phyloP scores from a whole-genome alignment of 257 asterid species.

The Marsdenia floribunda region DNA sequence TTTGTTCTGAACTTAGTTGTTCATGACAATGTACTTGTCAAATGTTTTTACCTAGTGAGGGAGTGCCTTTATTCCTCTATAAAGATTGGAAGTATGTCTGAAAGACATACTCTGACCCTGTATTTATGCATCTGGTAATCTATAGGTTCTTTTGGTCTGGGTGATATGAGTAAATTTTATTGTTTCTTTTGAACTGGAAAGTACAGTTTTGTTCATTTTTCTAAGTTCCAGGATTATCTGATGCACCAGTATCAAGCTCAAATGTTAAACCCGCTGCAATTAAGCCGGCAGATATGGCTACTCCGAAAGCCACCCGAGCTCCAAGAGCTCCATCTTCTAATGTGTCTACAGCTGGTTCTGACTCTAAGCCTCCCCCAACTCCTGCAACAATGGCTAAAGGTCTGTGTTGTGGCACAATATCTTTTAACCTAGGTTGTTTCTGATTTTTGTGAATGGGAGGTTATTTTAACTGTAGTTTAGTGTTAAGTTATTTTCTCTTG shows the following conservation, averaged over 20 bases:
- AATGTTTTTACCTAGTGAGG: not conserved
- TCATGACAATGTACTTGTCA: not conserved
- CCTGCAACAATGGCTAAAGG: conserved; percentile 68
- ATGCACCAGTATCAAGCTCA: conserved; percentile 27
- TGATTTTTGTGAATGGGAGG: not conserved
- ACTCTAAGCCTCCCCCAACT: conserved; percentile 35
- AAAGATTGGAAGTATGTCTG: not conserved
- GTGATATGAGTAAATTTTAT: not conserved
- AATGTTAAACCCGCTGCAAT: conserved; percentile 32
- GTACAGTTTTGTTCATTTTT: not conserved
- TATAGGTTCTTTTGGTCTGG: not conserved
- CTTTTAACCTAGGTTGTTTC: conserved; percentile 6
- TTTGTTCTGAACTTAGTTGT: not conserved
- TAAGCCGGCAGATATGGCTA: conserved; percentile 29
- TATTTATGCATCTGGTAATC: not conserved
- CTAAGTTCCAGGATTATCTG: conserved; percentile 33
- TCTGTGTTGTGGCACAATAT: conserved; percentile 20
- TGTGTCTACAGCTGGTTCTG: conserved; percentile 40
- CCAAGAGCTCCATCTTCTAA: conserved; percentile 47
- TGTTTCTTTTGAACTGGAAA: not conserved
- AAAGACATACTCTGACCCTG: not conserved
- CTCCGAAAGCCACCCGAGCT: conserved; percentile 43
- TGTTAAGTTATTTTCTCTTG: not conserved
- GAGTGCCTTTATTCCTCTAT: not conserved
- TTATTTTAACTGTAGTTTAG: not conserved